Evolutionary conservation across 352 stramenopile species (phyloP), one percentile per base, ranked within the genome.

Genomic region (Phytophthora pinifolia): DNA sequence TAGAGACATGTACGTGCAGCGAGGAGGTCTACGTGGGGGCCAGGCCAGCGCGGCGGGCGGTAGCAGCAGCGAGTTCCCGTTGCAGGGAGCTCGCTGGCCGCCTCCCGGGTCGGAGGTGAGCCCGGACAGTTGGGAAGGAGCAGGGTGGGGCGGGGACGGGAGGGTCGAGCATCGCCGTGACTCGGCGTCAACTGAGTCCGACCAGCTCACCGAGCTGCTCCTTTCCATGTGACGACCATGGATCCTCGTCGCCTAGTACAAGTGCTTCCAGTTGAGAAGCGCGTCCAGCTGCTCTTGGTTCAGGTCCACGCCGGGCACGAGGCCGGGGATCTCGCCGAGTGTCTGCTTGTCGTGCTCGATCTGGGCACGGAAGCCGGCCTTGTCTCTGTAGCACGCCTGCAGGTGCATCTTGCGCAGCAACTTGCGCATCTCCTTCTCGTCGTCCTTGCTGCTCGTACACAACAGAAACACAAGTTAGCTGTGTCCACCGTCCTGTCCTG

Each of bases 191-290:
- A 45, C 46, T n/a, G 10, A 49, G 31, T 27, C 22, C 22, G 3
- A 4, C 22, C 22, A 27, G 22, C 22, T 27, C 22, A 45, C 46
- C 20, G 10, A 49, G 31, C 36, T 27, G 17, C 38, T 29, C 9
- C 41, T 14, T 56, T 36, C 36, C 45, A 17, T 45, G 34, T 46
- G 39, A 44, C 62, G 48, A 62, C 45, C 43, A 54, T 20, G 18
- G 8, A 44, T 27, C 10, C 53, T 69, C 27, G 36, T 34, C 33
- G 27, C 45, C 22, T 70, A 70, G 55, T 70, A 75, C 58, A 88
- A 60, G 76, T 92, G 79, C 72, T 93, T 93, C 83, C 83, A 93
- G 74, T 86, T 89, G 59, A 93, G 69, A 46, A 93, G 77, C 43
- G 73, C 76, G 29, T 83, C 70, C 38, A 87, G 51, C 62, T 89